Percentiles rank a stretch among this genome's conserved stretches.
Conservation (phyloP, 2,329 filamentous ascomycete species). For the Fusarium verticillioides region DNA sequence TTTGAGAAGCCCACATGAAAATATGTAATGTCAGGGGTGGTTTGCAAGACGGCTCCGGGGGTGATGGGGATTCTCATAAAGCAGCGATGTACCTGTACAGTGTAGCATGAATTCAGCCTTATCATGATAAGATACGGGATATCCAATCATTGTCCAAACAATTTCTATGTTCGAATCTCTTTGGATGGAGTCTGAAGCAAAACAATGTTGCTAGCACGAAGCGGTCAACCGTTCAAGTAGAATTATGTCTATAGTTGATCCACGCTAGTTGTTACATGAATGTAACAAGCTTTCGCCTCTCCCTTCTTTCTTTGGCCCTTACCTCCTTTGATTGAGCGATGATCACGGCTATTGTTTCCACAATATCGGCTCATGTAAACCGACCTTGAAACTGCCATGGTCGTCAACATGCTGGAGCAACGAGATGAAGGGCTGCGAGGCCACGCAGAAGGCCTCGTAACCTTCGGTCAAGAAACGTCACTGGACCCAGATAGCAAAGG, state of each 20-base stretch:
- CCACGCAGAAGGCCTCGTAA: conserved; percentile 39
- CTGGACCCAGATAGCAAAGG: conserved; percentile 31
- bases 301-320: conserved; percentile 27
- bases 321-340: conserved; percentile 25
- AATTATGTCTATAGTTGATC: neutral
- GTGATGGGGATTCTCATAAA: conserved; percentile 18
- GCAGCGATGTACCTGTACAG: conserved; percentile 19
- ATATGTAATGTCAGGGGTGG: conserved; percentile 28
- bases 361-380: conserved; percentile 32
- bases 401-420: conserved; percentile 10
- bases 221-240: conserved; percentile 3
- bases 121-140: conserved; percentile 16
- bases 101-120: conserved; percentile 17
- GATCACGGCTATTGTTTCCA: conserved; percentile 30
- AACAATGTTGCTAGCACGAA: neutral
- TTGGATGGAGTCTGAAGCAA: neutral
- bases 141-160: conserved; percentile 14
- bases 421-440: conserved; percentile 22
- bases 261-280: conserved; percentile 8
- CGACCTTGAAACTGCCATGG: conserved; percentile 29
- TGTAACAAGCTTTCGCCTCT: conserved; percentile 29
- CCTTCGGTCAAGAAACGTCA: conserved; percentile 34
- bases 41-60: conserved; percentile 4
- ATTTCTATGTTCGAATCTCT: conserved; percentile 14
- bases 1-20: neutral